Evolutionary conservation across 2,329 filamentous ascomycete genomes (phyloP), one percentile per base, ranked within the genome.

Genomic region (Trichoderma citrinoviride): DNA sequence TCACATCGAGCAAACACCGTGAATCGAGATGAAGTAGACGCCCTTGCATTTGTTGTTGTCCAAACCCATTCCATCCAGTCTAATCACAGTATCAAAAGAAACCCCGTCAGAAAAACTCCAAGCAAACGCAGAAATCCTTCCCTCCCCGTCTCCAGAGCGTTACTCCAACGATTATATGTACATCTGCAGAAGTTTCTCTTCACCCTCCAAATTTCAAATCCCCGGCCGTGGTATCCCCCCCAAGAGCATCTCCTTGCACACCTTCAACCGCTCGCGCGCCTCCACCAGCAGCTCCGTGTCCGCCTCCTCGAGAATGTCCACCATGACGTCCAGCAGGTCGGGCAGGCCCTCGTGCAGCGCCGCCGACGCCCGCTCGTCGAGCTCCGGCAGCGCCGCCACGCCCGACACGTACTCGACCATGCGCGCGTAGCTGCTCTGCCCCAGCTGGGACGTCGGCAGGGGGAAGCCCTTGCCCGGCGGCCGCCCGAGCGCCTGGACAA

Each of bases 401-500:
- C 87, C 89, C 17, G 85, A 84, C 3, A 83, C 74, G 67, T 83
- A 83, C 6, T 77, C 74, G 1, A 76, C 73, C 50, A 81, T 75
- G 3, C 75, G 73, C 2, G 73, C 71, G 15, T 78, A 75, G 8
- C 66, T 81, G 29, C 69, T 70, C 25, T 71, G 66, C n/a, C 68
- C 68, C 62, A 68, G 47, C 77, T 81, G 80, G 1, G 78, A 85
- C 37, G 73, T 75, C 66, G 86, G 82, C 41, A 76, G 79, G 73
- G 77, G 83, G 65, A 79, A 73, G 10, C 76, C 77, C 50, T 78
- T 79, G 50, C 88, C 80, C 55, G 68, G 0, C 86, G 70, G 70
- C 7, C 71, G 87, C 61, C 92, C 90, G 15, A 94, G 78, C 0
- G 93, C 91, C 71, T 88, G 92, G 3, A 92, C 92, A 72, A 94